These are phyloP conservation scores for Mycosphaerelloides madeirae DNA, from an alignment of 2,329 filamentous ascomycete species.

Conservation along the genomic window DNA sequence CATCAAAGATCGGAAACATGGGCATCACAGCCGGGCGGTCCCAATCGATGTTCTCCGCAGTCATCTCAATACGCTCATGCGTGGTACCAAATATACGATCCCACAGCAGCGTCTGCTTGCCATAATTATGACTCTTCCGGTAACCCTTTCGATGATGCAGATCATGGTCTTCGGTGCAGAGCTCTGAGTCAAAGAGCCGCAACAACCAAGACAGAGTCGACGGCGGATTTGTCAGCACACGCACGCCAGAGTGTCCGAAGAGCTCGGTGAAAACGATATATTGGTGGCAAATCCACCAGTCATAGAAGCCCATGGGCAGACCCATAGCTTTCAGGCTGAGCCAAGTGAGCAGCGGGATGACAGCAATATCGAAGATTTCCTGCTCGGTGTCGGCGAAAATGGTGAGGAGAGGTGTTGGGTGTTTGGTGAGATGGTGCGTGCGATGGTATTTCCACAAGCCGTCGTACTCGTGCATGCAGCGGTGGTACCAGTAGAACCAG, in stretches of 20 bases:
- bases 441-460: constrained; percentile 44
- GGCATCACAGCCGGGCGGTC: background rate
- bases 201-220: constrained; percentile 36
- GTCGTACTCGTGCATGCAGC: constrained; percentile 39
- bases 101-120: constrained; percentile 39
- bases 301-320: constrained; percentile 44
- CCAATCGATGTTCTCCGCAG: constrained; percentile 16
- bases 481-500: constrained; percentile 42
- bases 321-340: constrained; percentile 35
- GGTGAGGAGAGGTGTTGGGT: constrained; percentile 41
- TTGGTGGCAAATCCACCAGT: constrained; percentile 45
- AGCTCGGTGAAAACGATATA: constrained; percentile 43
- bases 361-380: constrained; percentile 42
- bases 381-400: constrained; percentile 42
- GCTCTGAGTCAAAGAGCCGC: constrained; percentile 31
- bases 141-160: constrained; percentile 38
- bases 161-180: constrained; percentile 43
- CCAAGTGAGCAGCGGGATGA: constrained; percentile 40
- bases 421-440: constrained; percentile 45
- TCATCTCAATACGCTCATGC: constrained; percentile 34
- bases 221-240: constrained; percentile 34
- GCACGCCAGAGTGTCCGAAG: constrained; percentile 38
- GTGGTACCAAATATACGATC: constrained; percentile 34
- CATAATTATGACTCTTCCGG: constrained; percentile 37
- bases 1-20: constrained; percentile 1